Conservation (phyloP, 192 early-diverging fungal genomes). For the Coemansia sp. region DNA sequence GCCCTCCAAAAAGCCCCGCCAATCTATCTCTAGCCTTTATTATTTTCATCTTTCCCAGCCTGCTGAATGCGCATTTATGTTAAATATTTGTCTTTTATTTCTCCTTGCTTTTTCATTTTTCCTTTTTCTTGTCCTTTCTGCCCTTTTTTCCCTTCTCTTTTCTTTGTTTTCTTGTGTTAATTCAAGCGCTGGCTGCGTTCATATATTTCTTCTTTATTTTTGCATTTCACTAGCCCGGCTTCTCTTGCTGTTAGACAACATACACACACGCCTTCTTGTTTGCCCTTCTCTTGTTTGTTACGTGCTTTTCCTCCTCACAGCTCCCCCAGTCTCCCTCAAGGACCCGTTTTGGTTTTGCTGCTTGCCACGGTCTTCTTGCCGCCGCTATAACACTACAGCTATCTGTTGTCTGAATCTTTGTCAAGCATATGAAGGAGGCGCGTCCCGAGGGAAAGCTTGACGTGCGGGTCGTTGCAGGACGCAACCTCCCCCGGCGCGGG, state of each 20-base stretch:
- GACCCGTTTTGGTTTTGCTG: not conserved
- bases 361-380: not conserved
- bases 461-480: constrained; percentile 49
- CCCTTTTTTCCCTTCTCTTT: constrained; percentile 4
- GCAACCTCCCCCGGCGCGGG: constrained; percentile 45
- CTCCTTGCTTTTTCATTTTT: not conserved
- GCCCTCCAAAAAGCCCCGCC: too few relatives aligned
- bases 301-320: too few relatives aligned
- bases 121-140: constrained; percentile 8
- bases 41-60: too few relatives aligned
- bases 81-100: too few relatives aligned
- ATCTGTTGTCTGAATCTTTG: not conserved
- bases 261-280: not conserved
- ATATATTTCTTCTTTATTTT: constrained; percentile 15
- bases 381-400: not conserved
- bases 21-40: too few relatives aligned
- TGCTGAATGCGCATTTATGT: too few relatives aligned
- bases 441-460: constrained; percentile 45
- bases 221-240: constrained; percentile 7
- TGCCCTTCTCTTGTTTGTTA: not conserved
- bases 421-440: constrained; percentile 9
- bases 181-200: constrained; percentile 1
- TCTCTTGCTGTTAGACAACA: not conserved
- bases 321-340: not conserved
- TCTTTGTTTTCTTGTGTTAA: constrained; percentile 1